phyloP scores from a whole-genome alignment of 108 stramenopile species.

The Nannochloropsis gaditana region DNA sequence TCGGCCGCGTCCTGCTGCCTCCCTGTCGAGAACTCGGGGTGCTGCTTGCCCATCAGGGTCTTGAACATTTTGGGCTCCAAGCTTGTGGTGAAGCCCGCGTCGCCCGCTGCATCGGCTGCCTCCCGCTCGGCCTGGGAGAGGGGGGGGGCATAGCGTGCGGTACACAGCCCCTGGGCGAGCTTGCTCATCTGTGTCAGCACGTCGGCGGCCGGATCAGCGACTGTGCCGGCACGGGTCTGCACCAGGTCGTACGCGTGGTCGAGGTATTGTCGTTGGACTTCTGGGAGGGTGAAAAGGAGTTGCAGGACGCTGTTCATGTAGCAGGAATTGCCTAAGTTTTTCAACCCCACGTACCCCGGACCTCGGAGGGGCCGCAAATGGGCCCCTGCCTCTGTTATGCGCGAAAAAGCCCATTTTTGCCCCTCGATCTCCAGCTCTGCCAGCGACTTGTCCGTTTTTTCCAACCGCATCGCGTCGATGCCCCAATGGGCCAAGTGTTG shows the following conservation, averaged over 20 bases:
- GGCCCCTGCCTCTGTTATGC: slow-evolving; percentile 83
- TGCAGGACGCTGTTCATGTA: slow-evolving; percentile 90
- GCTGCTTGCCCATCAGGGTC: slow-evolving; percentile 75
- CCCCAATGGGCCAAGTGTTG: slow-evolving; percentile 83
- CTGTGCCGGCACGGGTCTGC: slow-evolving; percentile 37
- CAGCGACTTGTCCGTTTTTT: slow-evolving; percentile 93
- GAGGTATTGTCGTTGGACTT: slow-evolving; percentile 65
- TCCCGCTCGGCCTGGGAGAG: neutral
- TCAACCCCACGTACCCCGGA: slow-evolving; percentile 78
- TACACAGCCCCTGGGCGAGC: slow-evolving; percentile 23
- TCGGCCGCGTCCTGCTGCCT: slow-evolving; percentile 98
- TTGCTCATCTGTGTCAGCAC: slow-evolving; percentile 23
- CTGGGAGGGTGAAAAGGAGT: slow-evolving; percentile 67
- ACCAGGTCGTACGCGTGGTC: neutral
- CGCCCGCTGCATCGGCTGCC: neutral
- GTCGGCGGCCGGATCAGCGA: slow-evolving; percentile 54
- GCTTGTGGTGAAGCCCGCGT: slow-evolving; percentile 24
- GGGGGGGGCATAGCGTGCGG: slow-evolving; percentile 29
- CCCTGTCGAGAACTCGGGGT: slow-evolving; percentile 88
- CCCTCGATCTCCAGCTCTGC: slow-evolving; percentile 94
- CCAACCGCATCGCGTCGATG: slow-evolving; percentile 62
- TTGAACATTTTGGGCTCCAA: slow-evolving; percentile 94
- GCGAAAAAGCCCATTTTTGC: slow-evolving; percentile 70
- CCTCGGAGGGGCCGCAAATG: slow-evolving; percentile 74
- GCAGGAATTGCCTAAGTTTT: slow-evolving; percentile 96